phyloP scores from a whole-genome alignment of 371 early-diverging fungal genomes.

The Mucor plumbeus region DNA sequence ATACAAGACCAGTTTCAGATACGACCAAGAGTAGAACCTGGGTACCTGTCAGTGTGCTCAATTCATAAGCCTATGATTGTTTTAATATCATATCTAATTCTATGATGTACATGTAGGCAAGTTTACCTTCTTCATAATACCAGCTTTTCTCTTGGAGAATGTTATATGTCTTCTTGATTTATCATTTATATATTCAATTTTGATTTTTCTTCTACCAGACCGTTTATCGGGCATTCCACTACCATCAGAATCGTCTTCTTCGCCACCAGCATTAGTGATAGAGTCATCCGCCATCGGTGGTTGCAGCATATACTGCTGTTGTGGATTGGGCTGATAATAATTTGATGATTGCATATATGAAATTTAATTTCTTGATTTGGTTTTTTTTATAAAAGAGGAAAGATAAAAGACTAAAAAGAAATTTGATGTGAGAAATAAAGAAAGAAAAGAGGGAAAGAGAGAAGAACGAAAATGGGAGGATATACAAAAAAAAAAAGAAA shows the following conservation, averaged over 20 bases:
- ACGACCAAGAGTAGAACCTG: conserved; percentile 94
- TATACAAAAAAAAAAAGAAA: background rate
- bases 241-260: conserved; percentile 43
- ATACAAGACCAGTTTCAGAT: conserved; percentile 96
- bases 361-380: conserved; percentile 6
- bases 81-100: background rate
- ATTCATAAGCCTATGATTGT: conserved; percentile 82
- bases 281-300: conserved; percentile 9
- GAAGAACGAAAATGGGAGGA: conserved; percentile 1
- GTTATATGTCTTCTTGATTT: conserved; percentile 93
- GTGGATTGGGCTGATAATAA: conserved; percentile 18
- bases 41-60: conserved; percentile 95
- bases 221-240: conserved; percentile 57
- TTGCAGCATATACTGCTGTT: conserved; percentile 18
- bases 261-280: conserved; percentile 13
- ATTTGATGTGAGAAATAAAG: background rate
- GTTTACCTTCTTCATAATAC: conserved; percentile 94
- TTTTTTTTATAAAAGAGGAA: conserved; percentile 6
- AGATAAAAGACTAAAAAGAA: background rate
- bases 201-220: conserved; percentile 88
- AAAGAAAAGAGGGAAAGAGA: background rate
- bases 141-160: conserved; percentile 96
- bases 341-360: conserved; percentile 16
- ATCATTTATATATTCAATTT: conserved; percentile 93
- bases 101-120: background rate